These are phyloP conservation scores for Plasmodium coatneyi DNA, from an alignment of 169 alveolate genomes.

Conservation along the genomic window DNA sequence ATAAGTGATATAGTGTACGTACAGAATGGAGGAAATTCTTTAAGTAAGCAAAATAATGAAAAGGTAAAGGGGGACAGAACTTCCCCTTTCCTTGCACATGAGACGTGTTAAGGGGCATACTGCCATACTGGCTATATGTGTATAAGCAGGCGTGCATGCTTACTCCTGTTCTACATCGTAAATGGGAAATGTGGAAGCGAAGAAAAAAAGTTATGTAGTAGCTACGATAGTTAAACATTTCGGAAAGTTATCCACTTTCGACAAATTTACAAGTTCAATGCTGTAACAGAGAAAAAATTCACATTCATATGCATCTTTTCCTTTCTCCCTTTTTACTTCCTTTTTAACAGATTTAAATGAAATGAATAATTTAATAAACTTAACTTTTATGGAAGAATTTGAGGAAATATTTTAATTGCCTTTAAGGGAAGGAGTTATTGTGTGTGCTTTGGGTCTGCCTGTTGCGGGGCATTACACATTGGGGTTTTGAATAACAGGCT, in stretches of 20 bases:
- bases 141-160: not conserved
- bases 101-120: not conserved
- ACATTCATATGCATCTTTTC: not conserved
- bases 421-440: not conserved
- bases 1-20: conserved; percentile 61
- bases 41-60: conserved; percentile 36
- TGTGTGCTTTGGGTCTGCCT: not conserved
- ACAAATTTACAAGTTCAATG: not conserved
- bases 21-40: conserved; percentile 56
- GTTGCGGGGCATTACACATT: not conserved
- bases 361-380: conserved; percentile 60
- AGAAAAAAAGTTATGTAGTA: not conserved
- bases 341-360: conserved; percentile 52
- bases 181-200: not conserved
- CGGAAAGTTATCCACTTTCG: not conserved
- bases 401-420: conserved; percentile 46
- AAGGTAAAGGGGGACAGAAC: not conserved
- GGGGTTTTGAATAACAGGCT: not conserved
- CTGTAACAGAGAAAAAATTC: not conserved
- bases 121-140: not conserved
- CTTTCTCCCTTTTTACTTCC: not conserved
- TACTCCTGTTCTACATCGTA: not conserved
- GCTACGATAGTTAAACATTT: not conserved
- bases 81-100: not conserved
- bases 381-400: conserved; percentile 65